Evolutionary conservation across 768 basidiomycete species (phyloP).

Genomic region (Pleurotus tuoliensis): DNA sequence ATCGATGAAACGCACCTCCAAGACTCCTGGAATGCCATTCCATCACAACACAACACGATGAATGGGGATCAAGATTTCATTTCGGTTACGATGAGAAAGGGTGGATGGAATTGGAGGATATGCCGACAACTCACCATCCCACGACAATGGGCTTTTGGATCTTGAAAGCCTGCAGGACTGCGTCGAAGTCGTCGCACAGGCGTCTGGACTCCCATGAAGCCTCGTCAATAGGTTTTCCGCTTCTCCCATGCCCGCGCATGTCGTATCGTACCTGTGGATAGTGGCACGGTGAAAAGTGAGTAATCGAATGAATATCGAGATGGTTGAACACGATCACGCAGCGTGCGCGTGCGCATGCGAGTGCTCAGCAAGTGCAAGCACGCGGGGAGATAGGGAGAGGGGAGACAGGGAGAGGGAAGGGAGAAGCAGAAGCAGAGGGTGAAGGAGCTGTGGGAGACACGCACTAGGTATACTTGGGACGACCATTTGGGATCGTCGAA

Average conservation of each 20-base stretch:
- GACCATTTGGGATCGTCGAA: slow-evolving; percentile 25
- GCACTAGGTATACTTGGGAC: slow-evolving; percentile 17
- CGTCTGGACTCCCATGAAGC: slow-evolving; percentile 10
- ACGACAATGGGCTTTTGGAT: slow-evolving; percentile 24
- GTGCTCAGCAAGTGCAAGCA: too few species aligned
- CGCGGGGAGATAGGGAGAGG: background rate
- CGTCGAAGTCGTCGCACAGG: slow-evolving; percentile 15
- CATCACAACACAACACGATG: background rate
- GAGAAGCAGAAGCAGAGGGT: background rate
- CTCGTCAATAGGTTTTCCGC: slow-evolving; percentile 10
- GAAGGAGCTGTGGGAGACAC: background rate
- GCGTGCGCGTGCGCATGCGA: too few species aligned
- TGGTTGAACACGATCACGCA: background rate
- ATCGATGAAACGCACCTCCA: slow-evolving; percentile 18
- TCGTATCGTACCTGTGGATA: slow-evolving; percentile 12
- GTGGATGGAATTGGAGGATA: background rate
- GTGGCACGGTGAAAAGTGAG: background rate
- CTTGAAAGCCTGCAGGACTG: slow-evolving; percentile 21
- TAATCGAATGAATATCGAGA: background rate
- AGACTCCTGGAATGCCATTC: slow-evolving; percentile 15
- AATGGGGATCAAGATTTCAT: background rate
- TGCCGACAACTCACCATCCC: slow-evolving; percentile 27
- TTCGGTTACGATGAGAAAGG: background rate
- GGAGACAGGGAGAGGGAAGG: background rate
- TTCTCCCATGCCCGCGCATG: slow-evolving; percentile 15